phyloP scores from a whole-genome alignment of 1,139 yeast genomes.

The Yamadazyma jaroonii region DNA sequence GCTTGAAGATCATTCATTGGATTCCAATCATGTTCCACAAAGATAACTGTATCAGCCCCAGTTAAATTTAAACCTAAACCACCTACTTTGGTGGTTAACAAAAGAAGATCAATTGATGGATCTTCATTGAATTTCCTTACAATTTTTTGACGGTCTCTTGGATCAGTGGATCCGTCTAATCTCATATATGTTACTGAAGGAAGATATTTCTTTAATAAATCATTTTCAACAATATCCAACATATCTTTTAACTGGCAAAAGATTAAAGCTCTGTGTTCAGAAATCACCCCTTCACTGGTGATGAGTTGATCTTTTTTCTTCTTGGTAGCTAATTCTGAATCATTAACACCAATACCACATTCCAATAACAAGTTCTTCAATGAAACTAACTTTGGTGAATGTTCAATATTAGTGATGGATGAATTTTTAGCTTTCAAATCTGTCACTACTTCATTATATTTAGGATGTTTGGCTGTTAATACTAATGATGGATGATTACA shows the following conservation, averaged over 20 bases:
- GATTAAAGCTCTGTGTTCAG: constrained; percentile 92
- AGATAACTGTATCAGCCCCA: constrained; percentile 98
- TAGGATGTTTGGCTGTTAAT: constrained; percentile 83
- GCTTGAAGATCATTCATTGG: constrained; percentile 99
- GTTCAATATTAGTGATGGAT: constrained; percentile 67
- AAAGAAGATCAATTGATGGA: constrained; percentile 91
- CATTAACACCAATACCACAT: constrained; percentile 86
- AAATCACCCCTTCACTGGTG: constrained; percentile 69
- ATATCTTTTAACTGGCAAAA: constrained; percentile 97
- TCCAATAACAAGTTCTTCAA: constrained; percentile 78
- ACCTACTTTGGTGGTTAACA: constrained; percentile 96
- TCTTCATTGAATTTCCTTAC: constrained; percentile 93
- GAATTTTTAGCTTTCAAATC: constrained; percentile 60
- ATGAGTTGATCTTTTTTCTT: constrained; percentile 36
- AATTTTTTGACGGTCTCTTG: constrained; percentile 85
- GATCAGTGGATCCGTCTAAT: constrained; percentile 92
- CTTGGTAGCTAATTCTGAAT: constrained; percentile 33
- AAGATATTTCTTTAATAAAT: constrained; percentile 75
- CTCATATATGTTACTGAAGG: constrained; percentile 95
- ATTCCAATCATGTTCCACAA: constrained; percentile 99
- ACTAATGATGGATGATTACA: constrained; percentile 97
- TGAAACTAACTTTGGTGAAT: constrained; percentile 88
- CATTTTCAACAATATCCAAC: constrained; percentile 95
- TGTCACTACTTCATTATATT: constrained; percentile 59
- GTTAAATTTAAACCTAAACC: constrained; percentile 96